Conservation (phyloP, 192 early-diverging fungal genomes). For the Rhizophagus sp. region DNA sequence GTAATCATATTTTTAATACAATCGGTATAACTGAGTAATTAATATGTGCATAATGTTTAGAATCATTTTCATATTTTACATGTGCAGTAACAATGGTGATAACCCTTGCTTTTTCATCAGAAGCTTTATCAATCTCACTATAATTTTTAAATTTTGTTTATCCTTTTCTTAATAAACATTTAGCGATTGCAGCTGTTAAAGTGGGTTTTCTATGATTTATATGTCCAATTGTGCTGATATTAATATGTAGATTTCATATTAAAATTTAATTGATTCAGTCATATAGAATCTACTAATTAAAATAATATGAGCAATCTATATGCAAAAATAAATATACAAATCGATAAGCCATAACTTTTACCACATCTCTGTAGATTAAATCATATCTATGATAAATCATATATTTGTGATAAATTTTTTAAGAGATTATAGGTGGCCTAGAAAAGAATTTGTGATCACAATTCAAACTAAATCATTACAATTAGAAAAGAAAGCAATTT, state of each 20-base stretch:
- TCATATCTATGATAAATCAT: too few species aligned
- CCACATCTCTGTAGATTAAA: too few species aligned
- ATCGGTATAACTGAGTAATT: slow-evolving; percentile 99
- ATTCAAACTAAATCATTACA: too few species aligned
- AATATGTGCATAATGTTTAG: slow-evolving; percentile 93
- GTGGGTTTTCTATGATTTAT: slow-evolving; percentile 99
- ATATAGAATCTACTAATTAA: too few species aligned
- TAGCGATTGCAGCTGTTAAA: slow-evolving; percentile 97
- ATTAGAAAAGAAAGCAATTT: too few species aligned
- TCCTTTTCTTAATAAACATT: slow-evolving; percentile 80
- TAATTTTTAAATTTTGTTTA: slow-evolving; percentile 94
- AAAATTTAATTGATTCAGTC: slow-evolving; percentile 68
- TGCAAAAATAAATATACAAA: too few species aligned
- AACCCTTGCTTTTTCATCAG: slow-evolving; percentile 96
- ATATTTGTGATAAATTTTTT: too few species aligned
- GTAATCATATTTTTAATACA: slow-evolving; percentile 99
- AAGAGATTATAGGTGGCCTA: too few species aligned
- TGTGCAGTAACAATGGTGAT: slow-evolving; percentile 98
- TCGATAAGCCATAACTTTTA: too few species aligned
- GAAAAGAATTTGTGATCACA: too few species aligned
- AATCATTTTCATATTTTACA: slow-evolving; percentile 92
- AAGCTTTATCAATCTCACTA: slow-evolving; percentile 96
- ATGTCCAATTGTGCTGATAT: slow-evolving; percentile 99
- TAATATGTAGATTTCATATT: slow-evolving; percentile 95
- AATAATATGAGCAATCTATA: too few species aligned